Conservation (phyloP, 2,329 filamentous ascomycete species). For the Fusarium temperatum region DNA sequence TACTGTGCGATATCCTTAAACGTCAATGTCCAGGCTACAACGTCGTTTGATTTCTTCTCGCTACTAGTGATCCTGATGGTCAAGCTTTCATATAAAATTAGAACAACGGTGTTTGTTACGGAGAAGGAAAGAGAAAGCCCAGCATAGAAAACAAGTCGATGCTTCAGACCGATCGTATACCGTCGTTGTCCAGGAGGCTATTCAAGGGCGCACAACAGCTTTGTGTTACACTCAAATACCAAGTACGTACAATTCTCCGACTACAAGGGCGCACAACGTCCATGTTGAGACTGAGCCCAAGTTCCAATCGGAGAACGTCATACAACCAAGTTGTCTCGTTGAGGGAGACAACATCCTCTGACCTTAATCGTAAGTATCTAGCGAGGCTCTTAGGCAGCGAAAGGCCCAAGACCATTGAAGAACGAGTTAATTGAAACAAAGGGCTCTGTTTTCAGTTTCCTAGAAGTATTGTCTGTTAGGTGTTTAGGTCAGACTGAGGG, state of each 20-base stretch:
- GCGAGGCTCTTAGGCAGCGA: not conserved
- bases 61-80: not conserved
- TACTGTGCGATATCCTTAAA: slow-evolving; percentile 13
- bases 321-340: slow-evolving; percentile 8
- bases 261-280: not conserved
- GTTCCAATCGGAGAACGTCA: slow-evolving; percentile 21
- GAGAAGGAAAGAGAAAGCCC: not conserved
- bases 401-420: not conserved
- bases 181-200: slow-evolving; percentile 4
- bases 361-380: not conserved
- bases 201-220: slow-evolving; percentile 3
- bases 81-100: not conserved
- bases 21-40: not conserved
- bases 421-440: not conserved
- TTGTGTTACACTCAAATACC: slow-evolving; percentile 22
- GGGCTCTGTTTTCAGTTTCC: not conserved
- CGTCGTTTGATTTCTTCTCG: not conserved
- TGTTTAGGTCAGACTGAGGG: not conserved
- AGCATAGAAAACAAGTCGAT: slow-evolving; percentile 9
- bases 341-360: slow-evolving; percentile 7
- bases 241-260: slow-evolving; percentile 34
- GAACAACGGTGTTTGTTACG: not conserved
- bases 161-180: not conserved
- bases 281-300: slow-evolving; percentile 4
- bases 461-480: not conserved